Evolutionary conservation across 768 basidiomycete species (phyloP).

Genomic region (Mycena latifolia): DNA sequence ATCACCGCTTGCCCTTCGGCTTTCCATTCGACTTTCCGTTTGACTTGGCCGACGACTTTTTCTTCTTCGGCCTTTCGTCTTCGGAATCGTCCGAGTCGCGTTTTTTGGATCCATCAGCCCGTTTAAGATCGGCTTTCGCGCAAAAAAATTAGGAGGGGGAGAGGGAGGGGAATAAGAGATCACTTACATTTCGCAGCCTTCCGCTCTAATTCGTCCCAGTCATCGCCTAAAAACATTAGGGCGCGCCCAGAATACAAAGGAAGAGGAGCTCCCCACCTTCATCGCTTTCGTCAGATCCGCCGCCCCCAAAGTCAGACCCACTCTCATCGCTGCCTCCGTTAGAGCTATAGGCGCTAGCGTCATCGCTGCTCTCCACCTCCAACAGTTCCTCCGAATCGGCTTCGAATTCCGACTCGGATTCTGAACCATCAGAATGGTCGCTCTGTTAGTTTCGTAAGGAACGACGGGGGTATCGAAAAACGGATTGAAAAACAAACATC

Average conservation of each 20-base stretch:
- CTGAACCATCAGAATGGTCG: slow-evolving; percentile 57
- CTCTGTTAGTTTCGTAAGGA: slow-evolving; percentile 44
- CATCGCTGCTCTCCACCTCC: slow-evolving; percentile 66
- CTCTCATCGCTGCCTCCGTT: slow-evolving; percentile 74
- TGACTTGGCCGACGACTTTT: slow-evolving; percentile 40
- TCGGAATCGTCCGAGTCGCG: slow-evolving; percentile 35
- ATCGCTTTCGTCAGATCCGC: slow-evolving; percentile 66
- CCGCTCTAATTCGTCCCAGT: slow-evolving; percentile 95
- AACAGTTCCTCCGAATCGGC: slow-evolving; percentile 68
- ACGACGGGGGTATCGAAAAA: slow-evolving; percentile 5
- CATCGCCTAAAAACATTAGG: slow-evolving; percentile 70
- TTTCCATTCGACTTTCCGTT: slow-evolving; percentile 58
- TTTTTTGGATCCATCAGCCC: slow-evolving; percentile 28
- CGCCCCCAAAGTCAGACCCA: slow-evolving; percentile 71
- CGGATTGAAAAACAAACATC: slow-evolving; percentile 63
- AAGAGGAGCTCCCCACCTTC: slow-evolving; percentile 58
- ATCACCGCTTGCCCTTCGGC: slow-evolving; percentile 45
- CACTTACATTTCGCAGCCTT: slow-evolving; percentile 88
- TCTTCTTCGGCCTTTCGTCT: slow-evolving; percentile 37
- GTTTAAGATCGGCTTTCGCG: slow-evolving; percentile 36
- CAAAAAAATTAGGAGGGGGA: slow-evolving; percentile 4
- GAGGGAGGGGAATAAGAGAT: background rate
- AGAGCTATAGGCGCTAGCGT: slow-evolving; percentile 77
- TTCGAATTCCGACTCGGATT: slow-evolving; percentile 61
- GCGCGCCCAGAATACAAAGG: background rate